Base-by-base conservation (phyloP, 768 basidiomycete genomes). In the Coprinopsis marcescibilis region DNA sequence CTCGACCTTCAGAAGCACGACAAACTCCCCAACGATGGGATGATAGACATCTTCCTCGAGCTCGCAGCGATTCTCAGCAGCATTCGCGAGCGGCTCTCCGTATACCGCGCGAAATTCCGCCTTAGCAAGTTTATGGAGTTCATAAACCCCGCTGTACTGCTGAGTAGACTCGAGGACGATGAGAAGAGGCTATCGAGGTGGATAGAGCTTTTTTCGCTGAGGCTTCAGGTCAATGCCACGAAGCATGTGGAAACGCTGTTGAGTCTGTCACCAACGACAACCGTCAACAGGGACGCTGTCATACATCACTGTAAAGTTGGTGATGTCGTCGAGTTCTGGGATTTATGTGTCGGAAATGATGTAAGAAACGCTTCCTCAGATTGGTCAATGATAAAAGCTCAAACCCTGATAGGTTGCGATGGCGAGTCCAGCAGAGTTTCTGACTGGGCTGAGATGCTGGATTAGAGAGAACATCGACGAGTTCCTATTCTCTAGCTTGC, bases 81-180 rank as follows among this genome's bases (percentile, higher is more conserved):
- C 4, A 57, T 54, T 1, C 49, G 52, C 25, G 57, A 57, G 29
- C 60, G 59, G 37, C 43, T 59, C 7, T 21, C 48, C 0, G 43
- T 57, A 2, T 62, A 56, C 50, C 45, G 54, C 10, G 41, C 43
- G 17, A 36, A 36, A 17, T 17, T 30, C 45, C 1, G 48, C 48
- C 11, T 46, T 44, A 17, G 27, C 56, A 6, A 23, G 24, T 3
- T 46, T 24, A 4, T 59, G 1, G 53, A 52, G 1, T 58, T 61
- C 26, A 21, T 60, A 15, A 50, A 43, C 29, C 62, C 62, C 4
- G 48, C 51, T 3, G 48, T 43, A 11, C 45, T 55, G 2, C 41
- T 58, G 10, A 48, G 55, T 19, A 41, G 52, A 21, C 38, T 64
- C 17, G 53, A 50, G 17, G 56, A 58, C 14, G 61, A 64, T 25